Evolutionary conservation across 345 rosid genomes (phyloP).

Genomic region (Populus euphratica): DNA sequence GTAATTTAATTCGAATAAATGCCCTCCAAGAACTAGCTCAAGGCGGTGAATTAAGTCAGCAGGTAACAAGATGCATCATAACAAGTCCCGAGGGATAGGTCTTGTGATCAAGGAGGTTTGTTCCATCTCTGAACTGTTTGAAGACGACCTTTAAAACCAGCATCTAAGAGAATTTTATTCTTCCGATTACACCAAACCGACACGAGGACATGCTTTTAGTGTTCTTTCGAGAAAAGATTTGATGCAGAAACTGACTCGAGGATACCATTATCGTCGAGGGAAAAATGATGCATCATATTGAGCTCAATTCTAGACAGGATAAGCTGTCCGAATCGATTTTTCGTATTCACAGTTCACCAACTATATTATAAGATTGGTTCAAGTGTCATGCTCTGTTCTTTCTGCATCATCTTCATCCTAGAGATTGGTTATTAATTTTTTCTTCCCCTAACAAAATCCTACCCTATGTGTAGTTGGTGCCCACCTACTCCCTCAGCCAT

Average conservation of each 20-base stretch:
- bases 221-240: too few relatives aligned
- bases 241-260: too few relatives aligned
- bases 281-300: too few relatives aligned
- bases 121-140: neutral
- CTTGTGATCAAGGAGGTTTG: neutral
- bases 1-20: neutral
- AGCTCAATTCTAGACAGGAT: neutral
- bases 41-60: neutral
- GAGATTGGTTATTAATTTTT: neutral
- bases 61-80: neutral
- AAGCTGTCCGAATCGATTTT: neutral
- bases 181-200: too few relatives aligned
- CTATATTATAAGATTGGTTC: neutral
- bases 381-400: neutral
- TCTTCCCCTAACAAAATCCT: neutral
- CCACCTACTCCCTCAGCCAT: neutral
- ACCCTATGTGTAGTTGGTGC: neutral
- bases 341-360: neutral
- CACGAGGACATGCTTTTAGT: neutral
- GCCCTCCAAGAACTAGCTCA: neutral
- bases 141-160: neutral
- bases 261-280: neutral
- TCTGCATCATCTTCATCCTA: neutral
- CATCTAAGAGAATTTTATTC: neutral
- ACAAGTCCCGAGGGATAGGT: neutral